Evolutionary conservation across 2,329 filamentous ascomycete genomes (phyloP).

Genomic region (Anthostomella pinea): DNA sequence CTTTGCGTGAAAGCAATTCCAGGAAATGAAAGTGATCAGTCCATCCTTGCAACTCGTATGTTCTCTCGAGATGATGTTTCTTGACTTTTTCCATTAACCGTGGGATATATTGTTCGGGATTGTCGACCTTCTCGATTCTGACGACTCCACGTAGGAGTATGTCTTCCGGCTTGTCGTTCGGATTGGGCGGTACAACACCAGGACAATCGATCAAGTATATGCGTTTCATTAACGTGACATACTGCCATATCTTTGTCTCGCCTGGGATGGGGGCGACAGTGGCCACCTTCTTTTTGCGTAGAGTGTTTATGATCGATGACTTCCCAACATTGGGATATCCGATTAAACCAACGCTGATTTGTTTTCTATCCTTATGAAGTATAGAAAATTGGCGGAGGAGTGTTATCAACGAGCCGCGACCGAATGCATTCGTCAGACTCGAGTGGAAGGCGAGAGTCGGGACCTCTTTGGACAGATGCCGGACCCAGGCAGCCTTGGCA

Average conservation of each 20-base stretch:
- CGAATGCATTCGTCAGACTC: constrained; percentile 92
- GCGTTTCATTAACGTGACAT: constrained; percentile 90
- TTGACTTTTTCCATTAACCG: constrained; percentile 79
- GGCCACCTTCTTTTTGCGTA: constrained; percentile 92
- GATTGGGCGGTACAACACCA: constrained; percentile 89
- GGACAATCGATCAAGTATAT: constrained; percentile 95
- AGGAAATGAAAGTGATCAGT: constrained; percentile 77
- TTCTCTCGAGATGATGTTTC: constrained; percentile 83
- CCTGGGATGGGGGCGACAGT: constrained; percentile 92
- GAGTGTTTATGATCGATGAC: constrained; percentile 93
- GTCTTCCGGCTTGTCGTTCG: constrained; percentile 79
- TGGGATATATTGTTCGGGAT: constrained; percentile 93
- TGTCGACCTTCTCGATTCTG: constrained; percentile 91
- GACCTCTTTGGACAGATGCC: constrained; percentile 81
- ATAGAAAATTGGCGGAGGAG: constrained; percentile 90
- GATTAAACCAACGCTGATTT: constrained; percentile 88
- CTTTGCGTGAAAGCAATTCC: constrained; percentile 82
- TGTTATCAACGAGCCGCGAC: constrained; percentile 90
- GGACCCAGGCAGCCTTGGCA: constrained; percentile 80
- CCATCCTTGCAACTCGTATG: constrained; percentile 84
- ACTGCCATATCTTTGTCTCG: constrained; percentile 98
- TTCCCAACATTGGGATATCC: constrained; percentile 92
- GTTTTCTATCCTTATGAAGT: constrained; percentile 85
- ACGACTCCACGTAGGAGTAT: constrained; percentile 89
- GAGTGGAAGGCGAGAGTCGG: constrained; percentile 95